Percentiles rank a stretch among this genome's conserved stretches.
phyloP scores from a whole-genome alignment of 2,329 filamentous ascomycete species.

The Aureobasidium sp. region DNA sequence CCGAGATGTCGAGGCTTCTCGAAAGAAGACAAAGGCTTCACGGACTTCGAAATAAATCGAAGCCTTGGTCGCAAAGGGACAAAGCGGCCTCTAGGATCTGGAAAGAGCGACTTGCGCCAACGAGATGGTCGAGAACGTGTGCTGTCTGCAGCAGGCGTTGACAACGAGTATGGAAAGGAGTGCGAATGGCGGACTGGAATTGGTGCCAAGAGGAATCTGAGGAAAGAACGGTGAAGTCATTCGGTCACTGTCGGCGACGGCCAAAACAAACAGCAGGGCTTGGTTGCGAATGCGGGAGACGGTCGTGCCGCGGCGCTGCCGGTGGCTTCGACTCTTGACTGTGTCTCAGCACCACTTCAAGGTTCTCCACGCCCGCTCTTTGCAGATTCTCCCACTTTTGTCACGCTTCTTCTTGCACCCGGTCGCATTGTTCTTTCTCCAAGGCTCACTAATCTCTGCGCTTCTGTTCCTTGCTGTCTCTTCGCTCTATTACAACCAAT shows the following conservation, averaged over 20 bases:
- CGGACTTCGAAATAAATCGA: neutral
- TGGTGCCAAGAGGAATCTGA: neutral
- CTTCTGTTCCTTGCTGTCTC: neutral
- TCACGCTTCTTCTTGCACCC: neutral
- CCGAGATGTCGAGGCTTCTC: neutral
- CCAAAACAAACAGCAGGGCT: conserved; percentile 13
- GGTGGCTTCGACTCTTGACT: conserved; percentile 7
- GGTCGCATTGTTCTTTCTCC: neutral
- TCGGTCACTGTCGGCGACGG: conserved; percentile 2
- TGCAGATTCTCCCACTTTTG: neutral
- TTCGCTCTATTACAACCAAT: neutral
- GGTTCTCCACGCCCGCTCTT: neutral
- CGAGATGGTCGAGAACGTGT: neutral
- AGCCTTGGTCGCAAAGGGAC: neutral
- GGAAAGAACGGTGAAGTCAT: neutral
- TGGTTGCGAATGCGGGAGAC: neutral
- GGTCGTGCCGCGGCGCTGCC: neutral
- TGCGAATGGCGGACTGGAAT: neutral
- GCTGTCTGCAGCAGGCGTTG: neutral
- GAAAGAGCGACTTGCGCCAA: neutral
- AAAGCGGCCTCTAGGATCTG: neutral
- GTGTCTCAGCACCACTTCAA: conserved; percentile 7
- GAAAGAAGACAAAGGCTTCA: neutral
- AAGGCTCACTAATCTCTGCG: neutral
- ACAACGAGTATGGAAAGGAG: conserved; percentile 7